These are phyloP conservation scores for Plasmodium berghei DNA, from an alignment of 169 alveolate species.

Conservation along the genomic window DNA sequence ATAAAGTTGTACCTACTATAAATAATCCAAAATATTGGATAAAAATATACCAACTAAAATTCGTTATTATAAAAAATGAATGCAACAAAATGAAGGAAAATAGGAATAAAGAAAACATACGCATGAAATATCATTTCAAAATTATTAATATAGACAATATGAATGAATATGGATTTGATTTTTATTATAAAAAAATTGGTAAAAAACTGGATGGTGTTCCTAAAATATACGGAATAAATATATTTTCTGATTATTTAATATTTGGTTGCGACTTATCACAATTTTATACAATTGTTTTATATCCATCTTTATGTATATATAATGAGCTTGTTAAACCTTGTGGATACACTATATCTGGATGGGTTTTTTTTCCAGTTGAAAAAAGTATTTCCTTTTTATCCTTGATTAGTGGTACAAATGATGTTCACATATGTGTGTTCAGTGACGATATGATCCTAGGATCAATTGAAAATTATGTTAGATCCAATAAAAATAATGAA, in stretches of 20 bases:
- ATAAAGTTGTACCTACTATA: constrained; percentile 24
- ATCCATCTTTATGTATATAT: constrained; percentile 51
- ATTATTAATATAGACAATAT: constrained; percentile 13
- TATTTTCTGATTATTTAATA: constrained; percentile 24
- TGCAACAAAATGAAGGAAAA: neutral
- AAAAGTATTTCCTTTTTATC: constrained; percentile 60
- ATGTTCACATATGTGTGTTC: constrained; percentile 44
- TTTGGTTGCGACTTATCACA: constrained; percentile 60
- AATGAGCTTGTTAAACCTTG: constrained; percentile 33
- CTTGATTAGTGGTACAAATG: constrained; percentile 49
- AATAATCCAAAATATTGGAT: constrained; percentile 27
- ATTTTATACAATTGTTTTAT: constrained; percentile 45
- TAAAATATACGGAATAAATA: constrained; percentile 42
- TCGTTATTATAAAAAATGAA: constrained; percentile 5
- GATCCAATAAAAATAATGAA: constrained; percentile 4
- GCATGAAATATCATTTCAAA: neutral
- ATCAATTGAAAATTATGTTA: constrained; percentile 34
- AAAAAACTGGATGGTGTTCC: constrained; percentile 28
- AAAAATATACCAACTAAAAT: constrained; percentile 35
- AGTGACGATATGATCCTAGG: constrained; percentile 53
- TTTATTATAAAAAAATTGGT: constrained; percentile 35
- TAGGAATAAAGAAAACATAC: neutral
- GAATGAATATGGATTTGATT: constrained; percentile 56
- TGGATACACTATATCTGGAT: constrained; percentile 43
- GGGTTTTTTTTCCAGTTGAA: constrained; percentile 60